Conservation (phyloP, 495 filamentous ascomycete genomes). For the Penicillium desertorum region DNA sequence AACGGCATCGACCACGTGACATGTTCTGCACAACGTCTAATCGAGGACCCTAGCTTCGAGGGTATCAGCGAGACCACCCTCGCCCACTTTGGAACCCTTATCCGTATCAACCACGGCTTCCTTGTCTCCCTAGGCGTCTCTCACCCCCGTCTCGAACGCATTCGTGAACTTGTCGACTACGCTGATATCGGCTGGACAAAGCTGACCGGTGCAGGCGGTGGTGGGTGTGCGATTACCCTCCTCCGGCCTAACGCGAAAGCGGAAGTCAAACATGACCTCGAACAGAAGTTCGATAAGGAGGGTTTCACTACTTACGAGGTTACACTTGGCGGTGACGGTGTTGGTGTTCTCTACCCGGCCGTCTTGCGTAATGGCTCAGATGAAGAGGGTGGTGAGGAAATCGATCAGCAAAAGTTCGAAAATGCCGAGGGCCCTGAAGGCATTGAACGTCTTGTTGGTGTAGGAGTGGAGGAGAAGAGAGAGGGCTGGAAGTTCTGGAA, state of each 20-base stretch:
- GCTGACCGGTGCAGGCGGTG: slow-evolving; percentile 91
- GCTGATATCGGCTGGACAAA: slow-evolving; percentile 96
- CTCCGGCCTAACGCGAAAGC: slow-evolving; percentile 62
- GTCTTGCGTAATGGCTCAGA: slow-evolving; percentile 72
- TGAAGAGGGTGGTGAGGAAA: slow-evolving; percentile 80
- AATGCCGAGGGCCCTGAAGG: slow-evolving; percentile 75
- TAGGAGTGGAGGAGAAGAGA: slow-evolving; percentile 65
- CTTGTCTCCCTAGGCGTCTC: slow-evolving; percentile 87
- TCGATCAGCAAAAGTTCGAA: slow-evolving; percentile 89
- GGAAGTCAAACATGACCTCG: slow-evolving; percentile 57
- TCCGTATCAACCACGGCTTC: slow-evolving; percentile 90
- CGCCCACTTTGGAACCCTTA: slow-evolving; percentile 74
- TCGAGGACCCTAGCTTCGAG: slow-evolving; percentile 63
- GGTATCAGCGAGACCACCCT: slow-evolving; percentile 56
- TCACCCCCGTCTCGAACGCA: slow-evolving; percentile 87
- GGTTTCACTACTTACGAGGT: slow-evolving; percentile 82
- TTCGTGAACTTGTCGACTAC: slow-evolving; percentile 87
- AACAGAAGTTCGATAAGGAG: slow-evolving; percentile 67
- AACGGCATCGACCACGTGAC: slow-evolving; percentile 82
- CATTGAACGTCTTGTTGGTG: slow-evolving; percentile 65
- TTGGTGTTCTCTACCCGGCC: slow-evolving; percentile 90
- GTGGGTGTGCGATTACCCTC: slow-evolving; percentile 91
- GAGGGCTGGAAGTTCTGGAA: slow-evolving; percentile 97
- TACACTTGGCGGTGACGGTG: slow-evolving; percentile 84
- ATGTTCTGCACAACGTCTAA: slow-evolving; percentile 66